These are phyloP conservation scores for Diplodia sapinea DNA, from an alignment of 2,329 filamentous ascomycete genomes.

Conservation along the genomic window DNA sequence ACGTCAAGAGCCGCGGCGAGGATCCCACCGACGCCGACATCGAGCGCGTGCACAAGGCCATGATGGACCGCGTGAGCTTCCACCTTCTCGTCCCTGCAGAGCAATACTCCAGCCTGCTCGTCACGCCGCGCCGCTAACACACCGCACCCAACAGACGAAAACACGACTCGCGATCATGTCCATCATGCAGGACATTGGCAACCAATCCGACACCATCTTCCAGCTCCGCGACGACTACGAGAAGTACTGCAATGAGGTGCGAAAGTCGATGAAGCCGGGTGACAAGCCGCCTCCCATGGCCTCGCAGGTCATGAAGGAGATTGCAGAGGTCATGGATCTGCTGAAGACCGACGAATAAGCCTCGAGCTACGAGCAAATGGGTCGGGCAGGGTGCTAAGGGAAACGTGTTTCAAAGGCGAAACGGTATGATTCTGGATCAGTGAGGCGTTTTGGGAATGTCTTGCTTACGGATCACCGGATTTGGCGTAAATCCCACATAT, in stretches of 20 bases:
- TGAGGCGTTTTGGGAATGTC: background rate
- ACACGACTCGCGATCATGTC: slow-evolving; percentile 20
- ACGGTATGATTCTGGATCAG: background rate
- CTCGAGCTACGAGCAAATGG: too few relatives aligned
- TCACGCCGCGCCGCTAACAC: background rate
- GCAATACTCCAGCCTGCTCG: background rate
- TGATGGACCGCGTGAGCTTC: slow-evolving; percentile 1
- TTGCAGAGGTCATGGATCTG: slow-evolving; percentile 17
- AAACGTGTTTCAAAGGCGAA: background rate
- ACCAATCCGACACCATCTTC: slow-evolving; percentile 7
- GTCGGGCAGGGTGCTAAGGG: background rate
- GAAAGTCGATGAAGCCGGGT: slow-evolving; percentile 10
- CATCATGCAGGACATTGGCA: slow-evolving; percentile 25
- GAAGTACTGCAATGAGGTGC: background rate
- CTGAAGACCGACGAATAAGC: slow-evolving; percentile 7
- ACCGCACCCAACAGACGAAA: background rate
- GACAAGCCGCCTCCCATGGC: slow-evolving; percentile 17
- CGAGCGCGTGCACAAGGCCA: slow-evolving; percentile 16
- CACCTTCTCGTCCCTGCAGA: too few relatives aligned
- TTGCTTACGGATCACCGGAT: background rate
- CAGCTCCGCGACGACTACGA: slow-evolving; percentile 19
- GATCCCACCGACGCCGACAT: background rate
- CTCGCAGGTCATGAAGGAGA: slow-evolving; percentile 15
- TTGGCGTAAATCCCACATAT: background rate
- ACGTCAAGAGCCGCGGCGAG: slow-evolving; percentile 9